Evolutionary conservation across 2,329 filamentous ascomycete species (phyloP), one percentile per base, ranked within the genome.

Genomic region (Elsinoe fawcettii): DNA sequence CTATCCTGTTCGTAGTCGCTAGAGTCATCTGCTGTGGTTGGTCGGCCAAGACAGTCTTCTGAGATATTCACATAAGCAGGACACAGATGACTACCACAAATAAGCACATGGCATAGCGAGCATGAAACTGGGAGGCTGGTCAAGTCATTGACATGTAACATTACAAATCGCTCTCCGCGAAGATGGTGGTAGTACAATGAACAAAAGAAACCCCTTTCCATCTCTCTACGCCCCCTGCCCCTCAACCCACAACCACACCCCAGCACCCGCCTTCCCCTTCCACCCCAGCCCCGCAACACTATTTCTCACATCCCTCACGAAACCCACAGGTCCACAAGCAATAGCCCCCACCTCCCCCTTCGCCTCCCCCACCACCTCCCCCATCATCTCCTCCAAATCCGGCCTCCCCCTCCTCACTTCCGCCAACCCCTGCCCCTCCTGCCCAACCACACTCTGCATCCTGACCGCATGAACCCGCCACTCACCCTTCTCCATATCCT

Each of bases 331-430:
- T 5, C 65, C 63, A 58, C 64, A 66, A 0, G 63, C 63, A 9
- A 61, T 61, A 4, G 64, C 53, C 1, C 60, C 64, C 22, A 63
- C 63, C 51, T 66, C 65, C 7, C 65, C 65, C 16, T 61, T 55
- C 9, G 65, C 64, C 18, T 58, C 51, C 18, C 64, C 59, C 16
- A 66, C 62, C n/a, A 66, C 47, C 7, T 51, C 41, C 9, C 20
- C 58, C 16, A 66, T 14, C 1, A 63, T 44, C 18, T 59, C 56
- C 9, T 51, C 44, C 11, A 66, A 20, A 23, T 62, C 60, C 4
- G 64, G 64, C 16, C 64, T 58, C 5, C 65, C 64, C 27, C 63
- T 66, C 46, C 61, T 61, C n/a, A 56, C 54, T 16, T 46, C 54
- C 9, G 54, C 54, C 25, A 47, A 25, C 22, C 34, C 44, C 41